Evolutionary conservation across 352 stramenopile species (phyloP).

Genomic region (Phytophthora pistaciae): DNA sequence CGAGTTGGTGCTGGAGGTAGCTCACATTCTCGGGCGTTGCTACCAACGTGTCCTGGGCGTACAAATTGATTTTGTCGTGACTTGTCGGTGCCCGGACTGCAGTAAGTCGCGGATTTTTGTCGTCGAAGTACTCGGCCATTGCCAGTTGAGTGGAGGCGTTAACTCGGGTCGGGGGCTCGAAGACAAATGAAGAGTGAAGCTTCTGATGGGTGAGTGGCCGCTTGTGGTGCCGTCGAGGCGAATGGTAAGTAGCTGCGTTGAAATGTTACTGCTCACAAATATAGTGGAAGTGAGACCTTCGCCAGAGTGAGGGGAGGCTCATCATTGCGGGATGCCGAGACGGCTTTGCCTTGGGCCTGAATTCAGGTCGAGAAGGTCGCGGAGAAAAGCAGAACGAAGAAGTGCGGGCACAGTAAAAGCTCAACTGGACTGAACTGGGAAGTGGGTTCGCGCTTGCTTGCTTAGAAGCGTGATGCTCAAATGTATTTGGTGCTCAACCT

Average conservation of each 20-base stretch:
- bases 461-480: neutral
- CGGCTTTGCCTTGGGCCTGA: neutral
- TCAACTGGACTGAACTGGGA: constrained; percentile 23
- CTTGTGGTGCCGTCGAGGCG: neutral
- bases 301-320: neutral
- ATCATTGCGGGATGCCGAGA: neutral
- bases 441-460: constrained; percentile 10
- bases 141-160: neutral
- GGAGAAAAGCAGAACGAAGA: too few species aligned
- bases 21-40: neutral
- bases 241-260: neutral
- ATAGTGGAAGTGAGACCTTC: constrained; percentile 8
- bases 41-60: constrained; percentile 1
- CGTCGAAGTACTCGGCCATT: constrained; percentile 20
- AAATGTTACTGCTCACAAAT: constrained; percentile 11
- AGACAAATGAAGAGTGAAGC: constrained; percentile 11
- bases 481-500: neutral
- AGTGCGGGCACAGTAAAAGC: too few species aligned
- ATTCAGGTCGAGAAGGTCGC: neutral
- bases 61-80: constrained; percentile 8
- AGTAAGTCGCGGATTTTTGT: constrained; percentile 7
- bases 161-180: constrained; percentile 1
- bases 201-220: neutral
- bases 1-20: constrained; percentile 15
- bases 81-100: neutral